These are phyloP conservation scores for Aspergillus costaricaensis DNA, from an alignment of 2,329 filamentous ascomycete genomes.

Conservation along the genomic window DNA sequence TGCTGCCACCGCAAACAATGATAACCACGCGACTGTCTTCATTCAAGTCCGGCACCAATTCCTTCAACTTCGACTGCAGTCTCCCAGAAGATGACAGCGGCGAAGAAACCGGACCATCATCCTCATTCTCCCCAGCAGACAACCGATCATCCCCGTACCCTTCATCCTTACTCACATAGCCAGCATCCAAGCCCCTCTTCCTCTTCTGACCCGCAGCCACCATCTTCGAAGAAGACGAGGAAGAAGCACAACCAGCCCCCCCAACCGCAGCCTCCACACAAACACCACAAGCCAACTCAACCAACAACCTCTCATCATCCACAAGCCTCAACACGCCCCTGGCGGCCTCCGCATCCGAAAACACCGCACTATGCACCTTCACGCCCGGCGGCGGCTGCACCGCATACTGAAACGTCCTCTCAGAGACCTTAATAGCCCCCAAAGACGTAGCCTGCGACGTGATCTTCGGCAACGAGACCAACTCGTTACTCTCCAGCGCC, in stretches of 20 bases:
- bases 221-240: background rate
- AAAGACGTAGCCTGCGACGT: conserved; percentile 75
- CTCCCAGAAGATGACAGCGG: background rate
- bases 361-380: conserved; percentile 61
- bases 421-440: conserved; percentile 71
- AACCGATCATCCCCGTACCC: conserved; percentile 40
- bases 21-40: conserved; percentile 73
- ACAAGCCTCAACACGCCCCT: conserved; percentile 74
- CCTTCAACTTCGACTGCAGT: conserved; percentile 54
- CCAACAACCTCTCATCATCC: conserved; percentile 77
- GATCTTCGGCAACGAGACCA: conserved; percentile 69
- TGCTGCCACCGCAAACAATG: conserved; percentile 78
- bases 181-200: conserved; percentile 23
- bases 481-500: conserved; percentile 55
- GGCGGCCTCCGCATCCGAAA: conserved; percentile 77
- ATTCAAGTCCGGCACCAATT: conserved; percentile 64
- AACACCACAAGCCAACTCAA: conserved; percentile 84
- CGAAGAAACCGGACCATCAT: conserved; percentile 12
- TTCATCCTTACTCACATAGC: conserved; percentile 28
- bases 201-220: conserved; percentile 29
- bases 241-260: conserved; percentile 24
- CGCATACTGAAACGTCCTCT: conserved; percentile 67
- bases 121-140: conserved; percentile 32
- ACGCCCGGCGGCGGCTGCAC: conserved; percentile 47
- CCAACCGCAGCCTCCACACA: conserved; percentile 60